These are phyloP conservation scores for Amanita bisporigera DNA, from an alignment of 1,284 basidiomycete species.

Conservation along the genomic window DNA sequence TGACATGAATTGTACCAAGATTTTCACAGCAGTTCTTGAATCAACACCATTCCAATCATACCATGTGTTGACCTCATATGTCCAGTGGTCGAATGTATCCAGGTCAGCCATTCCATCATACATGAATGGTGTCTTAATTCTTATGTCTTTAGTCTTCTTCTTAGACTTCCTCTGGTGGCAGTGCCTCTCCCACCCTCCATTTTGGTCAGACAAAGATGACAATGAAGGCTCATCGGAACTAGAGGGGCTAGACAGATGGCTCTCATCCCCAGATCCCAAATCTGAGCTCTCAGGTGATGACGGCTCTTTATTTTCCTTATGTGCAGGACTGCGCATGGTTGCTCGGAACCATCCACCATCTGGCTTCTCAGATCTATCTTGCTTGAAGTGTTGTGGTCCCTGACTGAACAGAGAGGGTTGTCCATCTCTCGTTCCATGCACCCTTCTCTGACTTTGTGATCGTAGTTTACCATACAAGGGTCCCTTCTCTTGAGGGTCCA, in stretches of 20 bases:
- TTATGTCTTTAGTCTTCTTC: neutral
- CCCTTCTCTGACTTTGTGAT: too few species aligned
- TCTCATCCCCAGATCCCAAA: neutral
- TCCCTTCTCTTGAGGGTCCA: neutral
- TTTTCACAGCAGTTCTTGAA: neutral
- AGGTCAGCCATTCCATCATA: neutral
- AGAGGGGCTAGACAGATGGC: neutral
- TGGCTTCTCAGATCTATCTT: neutral
- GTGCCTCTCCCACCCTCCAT: neutral
- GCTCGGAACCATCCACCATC: neutral
- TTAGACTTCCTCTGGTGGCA: too few species aligned
- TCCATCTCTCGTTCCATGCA: too few species aligned
- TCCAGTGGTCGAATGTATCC: neutral
- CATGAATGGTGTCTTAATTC: neutral
- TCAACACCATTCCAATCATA: neutral
- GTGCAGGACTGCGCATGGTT: neutral
- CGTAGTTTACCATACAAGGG: neutral
- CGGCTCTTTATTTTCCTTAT: neutral
- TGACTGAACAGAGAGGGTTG: neutral
- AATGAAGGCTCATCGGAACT: neutral
- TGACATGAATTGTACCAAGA: slow-evolving; percentile 8
- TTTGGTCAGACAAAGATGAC: neutral
- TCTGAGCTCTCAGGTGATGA: neutral
- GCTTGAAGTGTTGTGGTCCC: neutral
- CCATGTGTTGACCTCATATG: neutral